phyloP scores from a whole-genome alignment of 345 rosid genomes.

The Eucalyptus polyanthemos region DNA sequence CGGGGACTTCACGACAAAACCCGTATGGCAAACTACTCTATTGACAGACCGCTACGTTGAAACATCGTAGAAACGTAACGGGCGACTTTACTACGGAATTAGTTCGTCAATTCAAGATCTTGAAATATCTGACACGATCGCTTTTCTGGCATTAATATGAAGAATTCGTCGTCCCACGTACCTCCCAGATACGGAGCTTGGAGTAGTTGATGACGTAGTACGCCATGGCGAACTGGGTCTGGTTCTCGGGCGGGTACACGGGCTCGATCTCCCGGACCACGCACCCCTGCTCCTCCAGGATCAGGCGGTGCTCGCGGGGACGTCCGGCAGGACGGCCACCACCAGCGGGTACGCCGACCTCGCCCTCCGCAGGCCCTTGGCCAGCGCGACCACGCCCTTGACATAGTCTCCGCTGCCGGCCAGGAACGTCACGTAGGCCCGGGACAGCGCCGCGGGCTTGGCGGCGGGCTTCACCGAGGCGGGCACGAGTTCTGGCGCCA shows the following conservation, averaged over 20 bases:
- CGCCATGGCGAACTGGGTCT: constrained; percentile 82
- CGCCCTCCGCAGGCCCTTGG: constrained; percentile 72
- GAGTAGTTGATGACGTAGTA: constrained; percentile 89
- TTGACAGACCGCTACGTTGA: background rate
- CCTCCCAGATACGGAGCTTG: constrained; percentile 76
- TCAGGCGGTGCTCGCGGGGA: constrained; percentile 63
- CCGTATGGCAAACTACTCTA: background rate
- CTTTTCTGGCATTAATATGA: background rate
- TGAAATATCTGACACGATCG: background rate
- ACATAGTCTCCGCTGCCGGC: constrained; percentile 77
- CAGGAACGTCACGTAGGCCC: constrained; percentile 73
- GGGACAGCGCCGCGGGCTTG: background rate
- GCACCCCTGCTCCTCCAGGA: constrained; percentile 59
- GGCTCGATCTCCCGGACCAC: constrained; percentile 74
- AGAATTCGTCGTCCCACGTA: background rate
- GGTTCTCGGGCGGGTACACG: constrained; percentile 69
- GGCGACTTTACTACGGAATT: background rate
- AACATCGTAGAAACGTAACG: background rate
- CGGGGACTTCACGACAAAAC: no score
- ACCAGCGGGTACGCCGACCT: constrained; percentile 53
- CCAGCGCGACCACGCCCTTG: constrained; percentile 76
- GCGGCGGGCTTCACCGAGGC: constrained; percentile 8
- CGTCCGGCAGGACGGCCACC: constrained; percentile 78
- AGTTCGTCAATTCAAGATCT: background rate
- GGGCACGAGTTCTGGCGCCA: constrained; percentile 53